Percentiles rank a stretch among this genome's conserved stretches.
Evolutionary conservation across 2,329 filamentous ascomycete species (phyloP).

Genomic region (Beauveria rudraprayagi): DNA sequence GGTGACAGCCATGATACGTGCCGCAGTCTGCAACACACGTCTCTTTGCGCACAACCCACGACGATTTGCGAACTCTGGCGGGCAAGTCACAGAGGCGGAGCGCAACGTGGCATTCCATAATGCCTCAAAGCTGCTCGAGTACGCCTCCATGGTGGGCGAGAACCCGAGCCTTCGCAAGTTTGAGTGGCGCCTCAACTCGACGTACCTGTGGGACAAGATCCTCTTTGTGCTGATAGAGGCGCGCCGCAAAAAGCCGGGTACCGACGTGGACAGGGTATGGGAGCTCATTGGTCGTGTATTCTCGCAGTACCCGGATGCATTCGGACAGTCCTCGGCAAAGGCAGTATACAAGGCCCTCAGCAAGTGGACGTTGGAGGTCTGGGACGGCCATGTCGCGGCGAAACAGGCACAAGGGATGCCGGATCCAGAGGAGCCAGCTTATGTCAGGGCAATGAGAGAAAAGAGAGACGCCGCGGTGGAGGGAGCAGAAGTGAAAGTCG

Average conservation of each 20-base stretch:
- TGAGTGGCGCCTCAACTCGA: slow-evolving; percentile 20
- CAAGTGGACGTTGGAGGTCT: slow-evolving; percentile 13
- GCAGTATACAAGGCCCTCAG: slow-evolving; percentile 17
- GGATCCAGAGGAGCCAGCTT: slow-evolving; percentile 6
- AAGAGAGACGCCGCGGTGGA: not conserved
- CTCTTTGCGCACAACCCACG: slow-evolving; percentile 11
- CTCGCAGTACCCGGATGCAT: slow-evolving; percentile 16
- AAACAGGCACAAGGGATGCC: not conserved
- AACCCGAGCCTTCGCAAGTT: slow-evolving; percentile 20
- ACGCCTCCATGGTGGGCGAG: slow-evolving; percentile 15
- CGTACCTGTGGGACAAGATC: slow-evolving; percentile 23
- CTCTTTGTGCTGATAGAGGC: slow-evolving; percentile 24
- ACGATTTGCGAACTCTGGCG: not conserved
- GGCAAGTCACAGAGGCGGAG: not conserved
- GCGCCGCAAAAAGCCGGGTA: slow-evolving; percentile 18
- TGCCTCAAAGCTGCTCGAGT: slow-evolving; percentile 16
- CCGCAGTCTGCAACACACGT: slow-evolving; percentile 13
- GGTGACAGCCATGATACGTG: slow-evolving; percentile 7
- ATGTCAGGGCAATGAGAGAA: not conserved
- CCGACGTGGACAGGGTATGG: slow-evolving; percentile 22
- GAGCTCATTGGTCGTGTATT: slow-evolving; percentile 19
- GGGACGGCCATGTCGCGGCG: slow-evolving; percentile 8
- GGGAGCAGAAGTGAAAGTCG: not conserved
- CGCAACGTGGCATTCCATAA: slow-evolving; percentile 10
- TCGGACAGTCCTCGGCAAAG: slow-evolving; percentile 14